Percentiles rank a stretch among this genome's conserved stretches.
Conservation (phyloP, 1,139 yeast species). For the Nakaseomyces nivariensis region DNA sequence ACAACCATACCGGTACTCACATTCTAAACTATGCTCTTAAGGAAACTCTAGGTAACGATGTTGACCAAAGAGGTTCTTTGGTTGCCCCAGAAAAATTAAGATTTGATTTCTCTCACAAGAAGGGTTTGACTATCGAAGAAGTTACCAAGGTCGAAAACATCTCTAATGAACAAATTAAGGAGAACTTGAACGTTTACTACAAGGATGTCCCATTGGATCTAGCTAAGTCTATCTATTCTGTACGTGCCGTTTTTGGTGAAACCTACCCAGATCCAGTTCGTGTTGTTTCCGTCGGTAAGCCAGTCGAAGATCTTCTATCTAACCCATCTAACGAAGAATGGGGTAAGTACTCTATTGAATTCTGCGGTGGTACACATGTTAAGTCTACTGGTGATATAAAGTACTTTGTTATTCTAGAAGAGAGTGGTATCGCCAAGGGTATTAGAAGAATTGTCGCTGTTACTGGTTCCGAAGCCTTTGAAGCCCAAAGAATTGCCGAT, state of each 20-base stretch:
- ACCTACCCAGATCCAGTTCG: conserved; percentile 98
- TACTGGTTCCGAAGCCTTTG: conserved; percentile 83
- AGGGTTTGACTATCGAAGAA: conserved; percentile 63
- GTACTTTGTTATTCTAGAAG: conserved; percentile 82
- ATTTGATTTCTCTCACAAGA: conserved; percentile 91
- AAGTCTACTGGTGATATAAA: conserved; percentile 86
- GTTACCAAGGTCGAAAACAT: conserved; percentile 65
- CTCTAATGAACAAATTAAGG: conserved; percentile 60
- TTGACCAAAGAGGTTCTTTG: conserved; percentile 94
- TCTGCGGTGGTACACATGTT: conserved; percentile 99
- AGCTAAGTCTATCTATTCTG: conserved; percentile 70
- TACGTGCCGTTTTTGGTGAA: conserved; percentile 98
- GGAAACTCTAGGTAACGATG: conserved; percentile 74
- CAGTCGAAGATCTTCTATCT: conserved; percentile 69
- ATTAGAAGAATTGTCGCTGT: conserved; percentile 96
- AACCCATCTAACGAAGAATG: conserved; percentile 67
- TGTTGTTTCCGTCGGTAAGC: conserved; percentile 89
- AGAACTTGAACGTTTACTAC: conserved; percentile 63
- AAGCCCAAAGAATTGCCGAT: conserved; percentile 72
- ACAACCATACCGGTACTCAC: conserved; percentile 98
- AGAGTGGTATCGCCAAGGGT: conserved; percentile 97
- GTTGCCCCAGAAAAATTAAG: conserved; percentile 93
- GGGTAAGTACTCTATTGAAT: conserved; percentile 74
- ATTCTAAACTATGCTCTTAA: conserved; percentile 81
- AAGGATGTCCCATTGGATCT: conserved; percentile 66